Conservation (phyloP, 805 yeast species). For the Starmerella vitae region DNA sequence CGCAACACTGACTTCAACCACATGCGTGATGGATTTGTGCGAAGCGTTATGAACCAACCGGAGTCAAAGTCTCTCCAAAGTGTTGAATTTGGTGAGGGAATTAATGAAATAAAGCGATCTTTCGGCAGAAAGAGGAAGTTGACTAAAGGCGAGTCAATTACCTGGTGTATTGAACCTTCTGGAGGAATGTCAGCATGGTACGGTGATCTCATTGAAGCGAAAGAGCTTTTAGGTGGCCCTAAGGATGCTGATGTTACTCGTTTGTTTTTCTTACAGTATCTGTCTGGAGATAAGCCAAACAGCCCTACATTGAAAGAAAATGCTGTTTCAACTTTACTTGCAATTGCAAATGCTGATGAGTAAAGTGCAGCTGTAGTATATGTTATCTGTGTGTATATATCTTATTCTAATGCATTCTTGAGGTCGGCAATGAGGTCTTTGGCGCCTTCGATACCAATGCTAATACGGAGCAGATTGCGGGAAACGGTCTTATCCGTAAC, state of each 20-base stretch:
- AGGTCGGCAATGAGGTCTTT: conserved; percentile 68
- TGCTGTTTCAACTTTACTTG: conserved; percentile 13
- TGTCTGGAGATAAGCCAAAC: conserved; percentile 56
- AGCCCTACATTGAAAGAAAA: conserved; percentile 35
- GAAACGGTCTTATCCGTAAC: conserved; percentile 48
- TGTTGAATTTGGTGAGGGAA: conserved; percentile 43
- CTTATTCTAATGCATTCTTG: conserved; percentile 20
- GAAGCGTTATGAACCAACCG: conserved; percentile 60
- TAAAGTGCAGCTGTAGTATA: background rate
- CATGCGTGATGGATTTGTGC: conserved; percentile 74
- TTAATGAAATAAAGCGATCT: conserved; percentile 49
- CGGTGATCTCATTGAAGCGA: conserved; percentile 20
- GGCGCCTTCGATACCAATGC: conserved; percentile 67
- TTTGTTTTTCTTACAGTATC: conserved; percentile 60
- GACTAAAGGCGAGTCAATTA: conserved; percentile 55
- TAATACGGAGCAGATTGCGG: conserved; percentile 51
- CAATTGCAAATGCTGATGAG: background rate
- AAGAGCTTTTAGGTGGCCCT: conserved; percentile 42
- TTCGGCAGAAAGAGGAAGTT: conserved; percentile 59
- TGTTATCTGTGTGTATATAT: background rate
- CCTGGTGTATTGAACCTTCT: conserved; percentile 39
- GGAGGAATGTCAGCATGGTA: conserved; percentile 37
- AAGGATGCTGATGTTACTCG: conserved; percentile 48
- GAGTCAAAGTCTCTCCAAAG: conserved; percentile 37
- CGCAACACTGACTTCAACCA: conserved; percentile 88